Conservation (phyloP, 2,329 filamentous ascomycete genomes). For the Pseudogymnoascus sp. region DNA sequence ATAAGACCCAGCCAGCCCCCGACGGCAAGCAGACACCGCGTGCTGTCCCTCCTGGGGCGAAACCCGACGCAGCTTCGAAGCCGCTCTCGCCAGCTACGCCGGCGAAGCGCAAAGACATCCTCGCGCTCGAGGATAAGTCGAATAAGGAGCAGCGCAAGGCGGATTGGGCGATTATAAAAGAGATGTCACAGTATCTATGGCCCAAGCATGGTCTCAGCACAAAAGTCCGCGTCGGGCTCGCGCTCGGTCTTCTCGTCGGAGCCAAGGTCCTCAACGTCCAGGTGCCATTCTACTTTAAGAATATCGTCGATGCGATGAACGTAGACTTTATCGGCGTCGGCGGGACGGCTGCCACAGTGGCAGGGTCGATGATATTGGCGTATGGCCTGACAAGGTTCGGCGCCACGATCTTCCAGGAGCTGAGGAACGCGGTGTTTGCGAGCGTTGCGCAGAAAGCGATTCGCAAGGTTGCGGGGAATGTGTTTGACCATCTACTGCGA, state of each 20-base stretch:
- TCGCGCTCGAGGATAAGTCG: slow-evolving; percentile 59
- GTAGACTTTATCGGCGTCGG: slow-evolving; percentile 79
- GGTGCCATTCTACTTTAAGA: slow-evolving; percentile 98
- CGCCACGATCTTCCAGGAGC: slow-evolving; percentile 82
- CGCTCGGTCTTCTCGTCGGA: slow-evolving; percentile 75
- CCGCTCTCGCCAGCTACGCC: slow-evolving; percentile 15
- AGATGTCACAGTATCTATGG: slow-evolving; percentile 96
- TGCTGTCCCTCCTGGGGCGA: slow-evolving; percentile 18
- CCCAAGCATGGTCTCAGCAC: slow-evolving; percentile 80
- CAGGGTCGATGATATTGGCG: slow-evolving; percentile 85
- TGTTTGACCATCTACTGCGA: slow-evolving; percentile 81
- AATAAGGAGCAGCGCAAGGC: slow-evolving; percentile 88
- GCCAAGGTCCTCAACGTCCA: slow-evolving; percentile 96
- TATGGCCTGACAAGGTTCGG: slow-evolving; percentile 86
- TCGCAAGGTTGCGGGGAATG: slow-evolving; percentile 78
- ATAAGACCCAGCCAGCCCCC: slow-evolving; percentile 15
- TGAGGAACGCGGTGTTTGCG: slow-evolving; percentile 93
- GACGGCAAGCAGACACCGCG: slow-evolving; percentile 18
- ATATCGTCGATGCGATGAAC: slow-evolving; percentile 95
- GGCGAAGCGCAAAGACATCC: slow-evolving; percentile 39
- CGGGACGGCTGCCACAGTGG: slow-evolving; percentile 83
- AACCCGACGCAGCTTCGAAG: slow-evolving; percentile 21
- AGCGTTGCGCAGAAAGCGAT: slow-evolving; percentile 97
- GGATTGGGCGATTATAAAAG: slow-evolving; percentile 97
- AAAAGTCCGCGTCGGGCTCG: slow-evolving; percentile 74